These are phyloP conservation scores for Talaromyces marneffei DNA, from an alignment of 2,329 filamentous ascomycete species.

Conservation along the genomic window DNA sequence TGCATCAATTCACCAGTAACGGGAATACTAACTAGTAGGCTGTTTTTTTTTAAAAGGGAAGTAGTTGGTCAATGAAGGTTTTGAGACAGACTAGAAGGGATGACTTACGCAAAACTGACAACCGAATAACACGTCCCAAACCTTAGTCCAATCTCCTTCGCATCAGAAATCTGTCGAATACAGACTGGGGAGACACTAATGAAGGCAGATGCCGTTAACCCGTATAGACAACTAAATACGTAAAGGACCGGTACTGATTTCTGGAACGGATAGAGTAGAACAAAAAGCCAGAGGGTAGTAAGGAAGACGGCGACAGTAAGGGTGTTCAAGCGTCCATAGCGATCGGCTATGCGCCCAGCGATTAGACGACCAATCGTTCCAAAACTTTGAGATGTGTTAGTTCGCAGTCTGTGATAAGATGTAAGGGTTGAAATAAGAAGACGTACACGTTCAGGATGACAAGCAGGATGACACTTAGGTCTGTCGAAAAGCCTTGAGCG, in stretches of 20 bases:
- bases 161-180: constrained; percentile 44
- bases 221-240: constrained; percentile 41
- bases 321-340: constrained; percentile 44
- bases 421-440: background rate
- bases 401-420: background rate
- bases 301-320: constrained; percentile 33
- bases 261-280: constrained; percentile 44
- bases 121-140: constrained; percentile 48
- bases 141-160: constrained; percentile 44
- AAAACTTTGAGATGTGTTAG: background rate
- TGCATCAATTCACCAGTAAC: constrained; percentile 47
- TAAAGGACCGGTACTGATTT: constrained; percentile 36
- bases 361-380: constrained; percentile 38
- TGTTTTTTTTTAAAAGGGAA: constrained; percentile 13
- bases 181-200: constrained; percentile 43
- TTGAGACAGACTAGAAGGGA: background rate
- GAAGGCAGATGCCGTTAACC: constrained; percentile 45
- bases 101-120: constrained; percentile 39
- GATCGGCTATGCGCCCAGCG: constrained; percentile 41
- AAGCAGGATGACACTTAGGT: constrained; percentile 35
- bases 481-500: constrained; percentile 22
- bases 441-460: constrained; percentile 37
- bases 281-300: constrained; percentile 36
- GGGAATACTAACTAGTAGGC: constrained; percentile 44
- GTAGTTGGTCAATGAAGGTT: background rate